Conservation (phyloP, 345 rosid genomes). For the Euphorbia peplus region DNA sequence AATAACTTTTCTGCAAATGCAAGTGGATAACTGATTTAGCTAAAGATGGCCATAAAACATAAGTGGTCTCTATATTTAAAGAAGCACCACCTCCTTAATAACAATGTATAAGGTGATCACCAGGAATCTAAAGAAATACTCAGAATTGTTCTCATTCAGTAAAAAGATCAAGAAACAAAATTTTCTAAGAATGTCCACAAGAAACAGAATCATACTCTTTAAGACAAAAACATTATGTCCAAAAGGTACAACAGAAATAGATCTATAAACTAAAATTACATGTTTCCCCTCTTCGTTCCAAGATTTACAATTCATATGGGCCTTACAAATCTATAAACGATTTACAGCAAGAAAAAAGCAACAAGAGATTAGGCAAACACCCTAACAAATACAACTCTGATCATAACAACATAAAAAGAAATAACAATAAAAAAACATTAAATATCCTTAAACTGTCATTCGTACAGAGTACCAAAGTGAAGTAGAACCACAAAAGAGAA, state of each 20-base stretch:
- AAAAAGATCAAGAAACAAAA: not conserved
- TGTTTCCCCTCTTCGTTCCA: not conserved
- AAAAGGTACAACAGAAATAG: not conserved
- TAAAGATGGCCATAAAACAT: constrained; percentile 7
- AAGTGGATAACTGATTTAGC: constrained; percentile 1
- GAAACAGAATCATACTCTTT: not conserved
- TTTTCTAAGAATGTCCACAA: not conserved
- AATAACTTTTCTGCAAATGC: constrained; percentile 75
- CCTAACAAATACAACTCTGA: no score
- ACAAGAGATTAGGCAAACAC: no score
- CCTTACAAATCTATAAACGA: not conserved
- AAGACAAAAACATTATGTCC: not conserved
- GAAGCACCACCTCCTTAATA: not conserved
- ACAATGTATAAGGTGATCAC: not conserved
- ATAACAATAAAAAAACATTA: no score
- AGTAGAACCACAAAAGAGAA: not conserved
- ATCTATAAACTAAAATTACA: not conserved
- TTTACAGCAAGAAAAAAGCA: not conserved
- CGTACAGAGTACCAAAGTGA: not conserved
- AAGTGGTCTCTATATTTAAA: not conserved
- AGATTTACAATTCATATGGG: not conserved
- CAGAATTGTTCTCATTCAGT: not conserved
- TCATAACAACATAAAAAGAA: no score
- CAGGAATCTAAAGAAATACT: not conserved
- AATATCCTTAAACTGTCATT: not conserved